A percentile compares a stretch with the other conserved stretches of the same genome.
phyloP scores from a whole-genome alignment of 257 asterid genomes.

The Solanum corneliomulleri region DNA sequence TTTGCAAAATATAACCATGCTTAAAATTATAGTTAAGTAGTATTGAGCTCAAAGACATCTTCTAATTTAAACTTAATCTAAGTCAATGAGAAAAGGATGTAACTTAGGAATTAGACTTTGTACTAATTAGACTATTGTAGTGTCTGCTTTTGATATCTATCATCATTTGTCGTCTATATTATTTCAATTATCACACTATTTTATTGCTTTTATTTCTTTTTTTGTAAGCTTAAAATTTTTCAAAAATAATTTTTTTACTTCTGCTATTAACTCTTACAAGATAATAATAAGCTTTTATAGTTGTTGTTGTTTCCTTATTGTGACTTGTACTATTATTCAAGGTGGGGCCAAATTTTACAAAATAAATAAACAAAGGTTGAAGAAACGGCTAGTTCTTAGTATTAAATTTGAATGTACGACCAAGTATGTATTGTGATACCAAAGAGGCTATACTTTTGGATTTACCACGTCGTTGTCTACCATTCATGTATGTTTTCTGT shows the following conservation, averaged over 20 bases:
- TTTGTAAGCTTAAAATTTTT: not conserved
- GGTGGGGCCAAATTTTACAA: not conserved
- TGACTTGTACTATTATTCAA: not conserved
- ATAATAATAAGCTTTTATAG: not conserved
- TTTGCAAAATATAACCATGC: not conserved
- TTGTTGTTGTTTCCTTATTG: not conserved
- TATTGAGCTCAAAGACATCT: not conserved
- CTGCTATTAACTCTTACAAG: too few species aligned
- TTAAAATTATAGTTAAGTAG: not conserved
- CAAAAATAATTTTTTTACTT: not conserved
- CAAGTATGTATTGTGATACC: not conserved
- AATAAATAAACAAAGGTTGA: not conserved
- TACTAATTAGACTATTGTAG: not conserved
- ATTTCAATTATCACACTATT: rapidly evolving
- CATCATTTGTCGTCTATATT: rapidly evolving
- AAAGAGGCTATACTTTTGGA: not conserved
- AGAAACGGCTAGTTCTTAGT: not conserved
- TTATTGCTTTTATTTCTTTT: rapidly evolving
- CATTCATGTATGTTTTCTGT: not conserved
- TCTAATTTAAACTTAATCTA: not conserved
- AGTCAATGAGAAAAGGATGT: not conserved
- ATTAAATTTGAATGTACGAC: not conserved
- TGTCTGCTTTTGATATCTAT: not conserved
- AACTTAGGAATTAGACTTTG: not conserved
- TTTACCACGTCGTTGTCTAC: not conserved